Percentiles rank a stretch among this genome's conserved stretches.
These are phyloP conservation scores for Ophiostoma perfectum DNA, from an alignment of 2,329 filamentous ascomycete genomes.

Conservation along the genomic window DNA sequence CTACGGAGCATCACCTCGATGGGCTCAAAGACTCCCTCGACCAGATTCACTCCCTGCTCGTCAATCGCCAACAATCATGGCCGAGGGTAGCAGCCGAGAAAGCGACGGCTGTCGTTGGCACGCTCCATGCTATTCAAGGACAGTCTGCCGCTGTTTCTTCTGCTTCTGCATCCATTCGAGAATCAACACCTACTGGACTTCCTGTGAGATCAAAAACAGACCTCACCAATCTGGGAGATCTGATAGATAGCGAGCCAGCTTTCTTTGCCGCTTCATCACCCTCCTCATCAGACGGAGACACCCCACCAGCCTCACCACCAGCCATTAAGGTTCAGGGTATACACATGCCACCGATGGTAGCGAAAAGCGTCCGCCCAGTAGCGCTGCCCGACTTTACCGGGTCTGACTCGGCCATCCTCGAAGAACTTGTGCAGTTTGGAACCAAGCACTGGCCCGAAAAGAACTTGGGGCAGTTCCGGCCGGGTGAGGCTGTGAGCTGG, in stretches of 20 bases:
- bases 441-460: conserved; percentile 10
- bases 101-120: background rate
- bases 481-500: background rate
- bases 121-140: background rate
- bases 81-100: conserved; percentile 3
- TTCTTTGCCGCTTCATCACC: too few species aligned
- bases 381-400: background rate
- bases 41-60: background rate
- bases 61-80: background rate
- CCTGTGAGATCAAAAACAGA: background rate
- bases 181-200: background rate
- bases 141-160: background rate
- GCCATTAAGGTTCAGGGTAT: background rate
- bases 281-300: background rate
- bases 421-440: background rate
- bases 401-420: background rate
- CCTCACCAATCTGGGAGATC: too few species aligned
- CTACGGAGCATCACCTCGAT: background rate
- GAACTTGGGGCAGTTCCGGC: conserved; percentile 1
- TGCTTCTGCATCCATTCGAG: background rate
- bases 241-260: too few species aligned
- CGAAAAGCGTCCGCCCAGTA: background rate
- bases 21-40: conserved; percentile 8
- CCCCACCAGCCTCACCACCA: background rate
- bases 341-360: background rate